Conservation (phyloP, 2,329 filamentous ascomycete species). For the Phyllachora maydis region DNA sequence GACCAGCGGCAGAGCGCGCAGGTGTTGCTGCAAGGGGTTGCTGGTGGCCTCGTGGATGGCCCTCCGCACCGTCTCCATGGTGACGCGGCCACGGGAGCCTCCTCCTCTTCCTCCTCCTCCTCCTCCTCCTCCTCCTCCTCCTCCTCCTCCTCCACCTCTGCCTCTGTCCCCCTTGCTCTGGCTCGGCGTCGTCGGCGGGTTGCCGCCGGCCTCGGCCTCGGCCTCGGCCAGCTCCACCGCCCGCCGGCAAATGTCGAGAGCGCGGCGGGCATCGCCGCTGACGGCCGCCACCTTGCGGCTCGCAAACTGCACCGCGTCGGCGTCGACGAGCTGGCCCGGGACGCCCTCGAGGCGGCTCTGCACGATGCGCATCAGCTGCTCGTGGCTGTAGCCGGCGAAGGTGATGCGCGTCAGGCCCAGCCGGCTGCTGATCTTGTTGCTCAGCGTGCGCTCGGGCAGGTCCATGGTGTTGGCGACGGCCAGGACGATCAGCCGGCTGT, state of each 20-base stretch:
- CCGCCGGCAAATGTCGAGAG: constrained; percentile 83
- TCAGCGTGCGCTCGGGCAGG: constrained; percentile 81
- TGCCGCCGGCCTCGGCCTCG: constrained; percentile 23
- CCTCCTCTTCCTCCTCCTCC: too few relatives aligned
- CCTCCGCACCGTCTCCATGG: constrained; percentile 79
- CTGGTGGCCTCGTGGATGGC: constrained; percentile 91
- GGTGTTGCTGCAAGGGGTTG: constrained; percentile 75
- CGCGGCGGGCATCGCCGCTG: constrained; percentile 78
- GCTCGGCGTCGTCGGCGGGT: constrained; percentile 33
- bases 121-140: constrained; percentile 9
- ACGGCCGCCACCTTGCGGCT: constrained; percentile 93
- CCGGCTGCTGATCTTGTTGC: constrained; percentile 94
- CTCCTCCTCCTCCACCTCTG: constrained; percentile 7
- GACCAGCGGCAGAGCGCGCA: constrained; percentile 61
- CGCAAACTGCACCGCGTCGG: constrained; percentile 89
- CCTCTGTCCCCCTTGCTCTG: constrained; percentile 15
- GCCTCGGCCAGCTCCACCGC: constrained; percentile 89
- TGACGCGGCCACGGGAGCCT: constrained; percentile 41
- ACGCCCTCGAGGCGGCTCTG: constrained; percentile 82
- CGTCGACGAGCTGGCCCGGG: constrained; percentile 71
- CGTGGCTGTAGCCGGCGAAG: constrained; percentile 92
- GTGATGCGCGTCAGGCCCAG: constrained; percentile 83
- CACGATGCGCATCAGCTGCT: constrained; percentile 94
- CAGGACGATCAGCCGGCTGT: constrained; percentile 84
- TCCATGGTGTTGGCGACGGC: constrained; percentile 99